Evolutionary conservation across 2,329 filamentous ascomycete species (phyloP), one percentile per base, ranked within the genome.

Genomic region (Stemphylium beticola): DNA sequence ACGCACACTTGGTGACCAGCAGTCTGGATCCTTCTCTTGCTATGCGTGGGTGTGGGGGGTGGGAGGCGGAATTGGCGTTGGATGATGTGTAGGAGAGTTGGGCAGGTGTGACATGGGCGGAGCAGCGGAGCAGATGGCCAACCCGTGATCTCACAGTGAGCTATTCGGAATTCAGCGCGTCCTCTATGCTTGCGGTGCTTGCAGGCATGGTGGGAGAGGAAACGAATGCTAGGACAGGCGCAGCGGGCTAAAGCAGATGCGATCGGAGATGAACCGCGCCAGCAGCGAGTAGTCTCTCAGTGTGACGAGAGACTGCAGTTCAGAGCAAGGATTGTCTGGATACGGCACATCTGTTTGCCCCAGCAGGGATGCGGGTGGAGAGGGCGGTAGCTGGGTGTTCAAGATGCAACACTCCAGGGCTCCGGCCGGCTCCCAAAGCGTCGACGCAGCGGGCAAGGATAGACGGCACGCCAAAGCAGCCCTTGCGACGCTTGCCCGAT

Each of bases 201-300:
- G 61, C 62, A 65, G 47, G 59, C 60, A 67, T 66, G 66, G 65
- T 62, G 64, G 62, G 65, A 61, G 52, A 61, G 57, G 58, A 61
- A 58, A 64, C 60, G 57, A 63, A 46, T 46, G 55, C 53, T 60
- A 64, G 58, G 57, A 38, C 58, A 51, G 50, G 48, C 57, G 45
- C 36, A 53, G 50, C 52, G 52, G 61, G 61, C 62, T 60, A 63
- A 56, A 60, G 60, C 64, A 66, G 67, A 74, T 70, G 67, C 66
- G 72, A 75, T 75, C 73, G 73, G 73, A 76, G 71, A 76, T 75
- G 66, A 66, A 64, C 60, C 64, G 66, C 62, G 45, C 53, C 61
- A 63, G 61, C 64, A 68, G 56, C 62, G 63, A 66, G 63, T 64
- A 53, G 58, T 62, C 58, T 61, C 52, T 58, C 50, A 49, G 63